Conservation (phyloP, 352 stramenopile species). For the Pythium diclinum region DNA sequence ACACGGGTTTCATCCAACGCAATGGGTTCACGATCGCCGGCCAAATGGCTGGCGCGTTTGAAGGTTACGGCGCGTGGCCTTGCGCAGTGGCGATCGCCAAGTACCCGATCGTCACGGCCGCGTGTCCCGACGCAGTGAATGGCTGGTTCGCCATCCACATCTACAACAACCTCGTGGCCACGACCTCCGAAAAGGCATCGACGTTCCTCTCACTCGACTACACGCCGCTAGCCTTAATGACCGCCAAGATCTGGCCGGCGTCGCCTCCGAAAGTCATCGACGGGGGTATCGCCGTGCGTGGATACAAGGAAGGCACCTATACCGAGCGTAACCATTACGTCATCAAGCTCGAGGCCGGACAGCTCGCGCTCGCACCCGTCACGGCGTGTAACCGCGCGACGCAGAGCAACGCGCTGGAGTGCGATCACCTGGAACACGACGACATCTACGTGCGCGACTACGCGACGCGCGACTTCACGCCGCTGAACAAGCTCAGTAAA, state of each 20-base stretch:
- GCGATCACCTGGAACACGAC: slow-evolving; percentile 21
- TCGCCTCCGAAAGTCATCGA: background rate
- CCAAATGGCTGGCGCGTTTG: slow-evolving; percentile 7
- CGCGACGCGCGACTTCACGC: slow-evolving; percentile 13
- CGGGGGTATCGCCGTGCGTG: slow-evolving; percentile 15
- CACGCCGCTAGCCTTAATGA: slow-evolving; percentile 23
- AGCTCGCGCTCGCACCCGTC: slow-evolving; percentile 16
- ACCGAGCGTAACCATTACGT: slow-evolving; percentile 14
- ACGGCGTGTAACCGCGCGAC: slow-evolving; percentile 16
- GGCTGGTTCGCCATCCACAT: slow-evolving; percentile 21
- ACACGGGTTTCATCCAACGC: background rate
- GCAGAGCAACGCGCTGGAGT: slow-evolving; percentile 24
- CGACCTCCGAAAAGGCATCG: slow-evolving; percentile 22
- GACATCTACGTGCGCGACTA: slow-evolving; percentile 19
- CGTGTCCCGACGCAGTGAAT: background rate
- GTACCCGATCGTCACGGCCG: background rate
- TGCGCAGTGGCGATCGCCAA: background rate
- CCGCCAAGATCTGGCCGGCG: slow-evolving; percentile 12
- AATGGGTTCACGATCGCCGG: slow-evolving; percentile 6
- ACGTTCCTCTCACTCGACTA: slow-evolving; percentile 21
- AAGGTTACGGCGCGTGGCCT: slow-evolving; percentile 10
- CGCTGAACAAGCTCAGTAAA: slow-evolving; percentile 17
- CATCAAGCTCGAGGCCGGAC: slow-evolving; percentile 16
- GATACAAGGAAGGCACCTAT: slow-evolving; percentile 22
- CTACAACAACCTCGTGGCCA: slow-evolving; percentile 26